A percentile compares a stretch with the other conserved stretches of the same genome.
Conservation (phyloP, 352 stramenopile genomes). For the Globisporangium camurandrum region DNA sequence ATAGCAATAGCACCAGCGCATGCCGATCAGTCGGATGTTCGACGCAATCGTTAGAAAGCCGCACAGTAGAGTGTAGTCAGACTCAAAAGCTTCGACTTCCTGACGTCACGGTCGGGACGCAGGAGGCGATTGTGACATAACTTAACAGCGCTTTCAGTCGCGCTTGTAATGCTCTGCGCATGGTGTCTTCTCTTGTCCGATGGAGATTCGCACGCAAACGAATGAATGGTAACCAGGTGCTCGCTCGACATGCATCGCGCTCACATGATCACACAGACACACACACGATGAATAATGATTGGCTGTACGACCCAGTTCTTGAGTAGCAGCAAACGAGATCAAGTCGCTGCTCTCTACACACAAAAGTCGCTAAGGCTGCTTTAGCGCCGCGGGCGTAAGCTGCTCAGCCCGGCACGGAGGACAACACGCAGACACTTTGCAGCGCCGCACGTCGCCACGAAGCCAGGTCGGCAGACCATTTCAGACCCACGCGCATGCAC, state of each 20-base stretch:
- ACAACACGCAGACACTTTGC: constrained; percentile 21
- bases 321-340: constrained; percentile 50
- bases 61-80: too few relatives aligned
- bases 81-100: too few relatives aligned
- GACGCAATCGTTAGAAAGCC: too few relatives aligned
- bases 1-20: too few relatives aligned
- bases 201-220: too few relatives aligned
- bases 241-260: not conserved
- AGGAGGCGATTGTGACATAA: too few relatives aligned
- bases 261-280: not conserved
- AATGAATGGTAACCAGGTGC: not conserved
- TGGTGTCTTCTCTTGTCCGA: too few relatives aligned
- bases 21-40: too few relatives aligned
- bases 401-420: constrained; percentile 17
- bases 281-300: not conserved
- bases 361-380: constrained; percentile 45
- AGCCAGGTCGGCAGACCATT: constrained; percentile 9
- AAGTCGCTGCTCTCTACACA: constrained; percentile 72
- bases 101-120: too few relatives aligned
- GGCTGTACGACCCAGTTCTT: constrained; percentile 75
- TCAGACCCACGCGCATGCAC: constrained; percentile 5
- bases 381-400: constrained; percentile 33
- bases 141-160: too few relatives aligned
- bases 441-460: constrained; percentile 11
- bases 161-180: too few relatives aligned